Conservation (phyloP, 305 asterid species). For the Ilex paraguariensis region DNA sequence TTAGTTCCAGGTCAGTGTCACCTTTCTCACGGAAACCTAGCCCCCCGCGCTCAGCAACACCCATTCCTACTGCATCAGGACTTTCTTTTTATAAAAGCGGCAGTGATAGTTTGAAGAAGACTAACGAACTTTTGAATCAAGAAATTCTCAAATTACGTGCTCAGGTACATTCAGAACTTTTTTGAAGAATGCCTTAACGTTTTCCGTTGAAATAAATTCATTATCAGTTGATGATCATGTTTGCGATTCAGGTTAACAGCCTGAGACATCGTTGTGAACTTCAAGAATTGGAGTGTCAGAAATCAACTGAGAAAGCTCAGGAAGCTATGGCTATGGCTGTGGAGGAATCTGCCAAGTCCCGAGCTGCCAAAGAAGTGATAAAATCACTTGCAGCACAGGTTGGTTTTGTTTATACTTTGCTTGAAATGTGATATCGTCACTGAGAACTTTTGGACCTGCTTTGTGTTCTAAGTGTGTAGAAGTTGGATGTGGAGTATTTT, state of each 20-base stretch:
- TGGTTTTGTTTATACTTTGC: too few species aligned
- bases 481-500: too few species aligned
- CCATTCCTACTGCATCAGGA: constrained; percentile 82
- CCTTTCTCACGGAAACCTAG: constrained; percentile 89
- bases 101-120: constrained; percentile 80
- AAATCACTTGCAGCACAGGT: too few species aligned
- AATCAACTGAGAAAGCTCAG: too few species aligned
- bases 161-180: constrained; percentile 45
- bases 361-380: too few species aligned
- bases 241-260: constrained; percentile 38
- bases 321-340: too few species aligned
- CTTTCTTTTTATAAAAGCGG: constrained; percentile 77
- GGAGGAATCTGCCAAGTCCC: too few species aligned
- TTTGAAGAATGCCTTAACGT: neutral
- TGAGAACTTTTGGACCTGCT: too few species aligned
- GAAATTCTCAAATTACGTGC: constrained; percentile 80
- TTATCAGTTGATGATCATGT: neutral
- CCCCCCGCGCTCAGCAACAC: constrained; percentile 92
- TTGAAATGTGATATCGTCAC: too few species aligned
- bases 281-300: too few species aligned
- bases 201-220: neutral
- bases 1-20: constrained; percentile 84
- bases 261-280: constrained; percentile 21
- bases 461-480: too few species aligned
- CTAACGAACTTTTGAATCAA: constrained; percentile 83